These are phyloP conservation scores for Colletotrichum euphorbiae DNA, from an alignment of 2,329 filamentous ascomycete genomes.

Conservation along the genomic window DNA sequence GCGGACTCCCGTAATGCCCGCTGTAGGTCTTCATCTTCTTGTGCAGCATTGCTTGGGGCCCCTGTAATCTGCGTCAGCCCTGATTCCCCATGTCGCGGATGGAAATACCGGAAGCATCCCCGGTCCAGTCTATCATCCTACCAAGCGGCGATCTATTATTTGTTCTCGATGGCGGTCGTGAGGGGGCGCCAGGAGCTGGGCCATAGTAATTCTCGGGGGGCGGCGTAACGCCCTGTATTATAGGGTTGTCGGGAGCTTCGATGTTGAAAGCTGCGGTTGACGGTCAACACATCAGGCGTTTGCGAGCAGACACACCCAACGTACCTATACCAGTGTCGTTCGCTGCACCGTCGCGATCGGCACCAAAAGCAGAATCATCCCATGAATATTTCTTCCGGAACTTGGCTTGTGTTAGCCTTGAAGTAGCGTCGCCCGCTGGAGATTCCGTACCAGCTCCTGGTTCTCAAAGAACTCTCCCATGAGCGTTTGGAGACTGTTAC, in stretches of 20 bases:
- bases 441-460: constrained; percentile 42
- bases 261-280: constrained; percentile 64
- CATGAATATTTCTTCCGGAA: constrained; percentile 64
- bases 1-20: constrained; percentile 68
- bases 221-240: constrained; percentile 58
- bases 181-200: constrained; percentile 59
- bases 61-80: constrained; percentile 39
- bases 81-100: constrained; percentile 27
- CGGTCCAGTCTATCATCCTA: constrained; percentile 62
- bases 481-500: constrained; percentile 60
- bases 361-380: constrained; percentile 66
- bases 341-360: constrained; percentile 63
- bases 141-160: constrained; percentile 68
- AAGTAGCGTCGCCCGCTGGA: neutral
- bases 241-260: constrained; percentile 59
- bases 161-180: constrained; percentile 71
- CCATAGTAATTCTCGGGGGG: constrained; percentile 51
- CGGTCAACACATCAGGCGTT: neutral
- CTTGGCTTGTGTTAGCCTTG: constrained; percentile 45
- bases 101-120: constrained; percentile 44
- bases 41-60: constrained; percentile 48
- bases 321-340: constrained; percentile 59
- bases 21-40: constrained; percentile 68
- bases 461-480: constrained; percentile 65
- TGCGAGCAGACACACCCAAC: constrained; percentile 38